Evolutionary conservation across 257 asterid species (phyloP).

Genomic region (Nicotiana sylvestris): DNA sequence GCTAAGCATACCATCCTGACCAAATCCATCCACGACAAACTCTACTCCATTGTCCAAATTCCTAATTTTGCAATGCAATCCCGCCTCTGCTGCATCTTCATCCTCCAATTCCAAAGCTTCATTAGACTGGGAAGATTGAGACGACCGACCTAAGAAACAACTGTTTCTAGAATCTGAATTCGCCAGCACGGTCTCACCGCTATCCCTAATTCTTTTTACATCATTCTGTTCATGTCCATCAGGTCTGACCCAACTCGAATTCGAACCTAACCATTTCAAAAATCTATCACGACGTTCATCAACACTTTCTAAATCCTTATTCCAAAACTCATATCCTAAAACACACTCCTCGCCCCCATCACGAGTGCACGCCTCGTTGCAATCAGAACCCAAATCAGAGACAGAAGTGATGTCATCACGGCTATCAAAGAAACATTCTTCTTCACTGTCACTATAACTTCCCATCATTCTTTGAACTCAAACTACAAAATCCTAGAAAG

Average conservation of each 20-base stretch:
- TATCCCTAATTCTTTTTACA: conserved; percentile 32
- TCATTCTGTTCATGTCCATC: conserved; percentile 30
- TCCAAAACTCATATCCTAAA: conserved; percentile 70
- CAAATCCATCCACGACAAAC: conserved; percentile 36
- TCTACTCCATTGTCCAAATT: conserved; percentile 54
- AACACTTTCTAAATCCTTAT: conserved; percentile 52
- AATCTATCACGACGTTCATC: conserved; percentile 60
- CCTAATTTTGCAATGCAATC: conserved; percentile 31
- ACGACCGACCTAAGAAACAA: conserved; percentile 40
- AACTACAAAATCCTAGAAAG: conserved; percentile 18
- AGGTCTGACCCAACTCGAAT: conserved; percentile 25
- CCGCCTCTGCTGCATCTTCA: conserved; percentile 29
- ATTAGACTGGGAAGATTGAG: conserved; percentile 27
- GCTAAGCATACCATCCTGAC: conserved; percentile 38
- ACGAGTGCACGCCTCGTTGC: conserved; percentile 35
- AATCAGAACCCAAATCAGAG: conserved; percentile 49
- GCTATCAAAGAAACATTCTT: conserved; percentile 63
- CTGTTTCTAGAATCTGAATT: conserved; percentile 39
- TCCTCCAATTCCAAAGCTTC: conserved; percentile 28
- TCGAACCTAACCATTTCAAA: conserved; percentile 63
- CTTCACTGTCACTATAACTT: conserved; percentile 31
- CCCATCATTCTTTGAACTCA: conserved; percentile 38
- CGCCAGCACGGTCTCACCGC: conserved; percentile 37
- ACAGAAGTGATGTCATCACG: conserved; percentile 42
- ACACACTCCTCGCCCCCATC: conserved; percentile 33